Evolutionary conservation across 495 filamentous ascomycete species (phyloP), one percentile per base, ranked within the genome.

Genomic region (Hypoxylon cercidicola): DNA sequence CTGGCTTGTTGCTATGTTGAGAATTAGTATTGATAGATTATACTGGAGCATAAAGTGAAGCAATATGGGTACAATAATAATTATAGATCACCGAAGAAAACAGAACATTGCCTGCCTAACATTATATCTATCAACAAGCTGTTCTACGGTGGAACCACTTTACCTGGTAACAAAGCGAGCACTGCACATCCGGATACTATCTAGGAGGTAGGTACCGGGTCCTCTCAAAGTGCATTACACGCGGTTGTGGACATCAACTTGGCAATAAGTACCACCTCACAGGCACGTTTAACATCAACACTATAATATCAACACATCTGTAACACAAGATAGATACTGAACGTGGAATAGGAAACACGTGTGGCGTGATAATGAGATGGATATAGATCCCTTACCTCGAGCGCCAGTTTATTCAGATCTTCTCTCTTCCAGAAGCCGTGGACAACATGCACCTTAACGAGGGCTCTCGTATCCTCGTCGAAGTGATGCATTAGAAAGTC

Each of bases 351-450:
- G 18, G 69, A 18, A 32, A 20, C 12, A 47, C 1, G 10, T 30
- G 39, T 12, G 19, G 28, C 20, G 7, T 50, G 25, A 55, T 4
- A 20, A 37, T 35, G 10, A n/a, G 25, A 44, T 37, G 12, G 7
- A 28, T 28, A 28, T 28, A 13, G 19, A 25, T 46, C 1, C 13
- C 74, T 64, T 80, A 92, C 90, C 75, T 88, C 83, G 34, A 97
- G 79, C 0, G 64, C 72, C 19, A 88, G 67, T 20, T 85, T 78
- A 69, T 85, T 85, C 2, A 74, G 63, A 69, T 92, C 88, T 19
- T 93, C 90, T 56, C 72, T 82, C 75, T 89, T 91, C 93, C 93
- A 97, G 47, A 90, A 93, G 1, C 93, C 93, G 78, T 97, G 93
- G 11, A 97, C 83, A 25, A 97, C 79, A 64, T 90, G 88, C 8